phyloP scores from a whole-genome alignment of 768 basidiomycete species.

The Termitomyces sp. region DNA sequence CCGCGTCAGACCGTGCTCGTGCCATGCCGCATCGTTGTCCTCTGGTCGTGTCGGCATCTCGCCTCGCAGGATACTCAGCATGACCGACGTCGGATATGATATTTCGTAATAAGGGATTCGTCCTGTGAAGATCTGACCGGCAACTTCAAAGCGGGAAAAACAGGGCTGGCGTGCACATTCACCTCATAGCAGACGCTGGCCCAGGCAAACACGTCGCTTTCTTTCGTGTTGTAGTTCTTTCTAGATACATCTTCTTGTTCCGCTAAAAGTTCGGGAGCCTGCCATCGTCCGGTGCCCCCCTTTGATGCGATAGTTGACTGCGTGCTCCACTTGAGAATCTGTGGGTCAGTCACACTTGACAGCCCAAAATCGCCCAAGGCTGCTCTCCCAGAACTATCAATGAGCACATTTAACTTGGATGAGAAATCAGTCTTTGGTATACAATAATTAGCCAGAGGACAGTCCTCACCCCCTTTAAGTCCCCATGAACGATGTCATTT shows the following conservation, averaged over 20 bases:
- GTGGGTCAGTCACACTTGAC: neutral
- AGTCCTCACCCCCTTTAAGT: neutral
- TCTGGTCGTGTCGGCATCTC: neutral
- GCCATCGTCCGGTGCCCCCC: constrained; percentile 1
- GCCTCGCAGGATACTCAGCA: neutral
- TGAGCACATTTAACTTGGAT: neutral
- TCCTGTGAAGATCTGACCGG: neutral
- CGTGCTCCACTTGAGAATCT: neutral
- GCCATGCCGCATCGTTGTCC: neutral
- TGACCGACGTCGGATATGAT: neutral
- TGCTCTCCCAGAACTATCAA: neutral
- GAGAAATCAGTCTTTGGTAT: neutral
- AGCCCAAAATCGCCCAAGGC: neutral
- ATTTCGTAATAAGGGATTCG: neutral
- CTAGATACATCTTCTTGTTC: neutral
- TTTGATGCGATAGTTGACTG: neutral
- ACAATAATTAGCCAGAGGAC: neutral
- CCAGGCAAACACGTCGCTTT: constrained; percentile 3
- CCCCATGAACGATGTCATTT: constrained; percentile 2
- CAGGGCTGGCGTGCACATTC: too few relatives aligned
- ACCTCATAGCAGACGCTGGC: constrained; percentile 1
- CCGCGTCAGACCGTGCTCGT: neutral
- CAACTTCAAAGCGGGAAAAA: neutral
- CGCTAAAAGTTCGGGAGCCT: neutral
- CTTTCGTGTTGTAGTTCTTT: neutral